Conservation (phyloP, 1,284 basidiomycete species). For the Fomes fomentarius region DNA sequence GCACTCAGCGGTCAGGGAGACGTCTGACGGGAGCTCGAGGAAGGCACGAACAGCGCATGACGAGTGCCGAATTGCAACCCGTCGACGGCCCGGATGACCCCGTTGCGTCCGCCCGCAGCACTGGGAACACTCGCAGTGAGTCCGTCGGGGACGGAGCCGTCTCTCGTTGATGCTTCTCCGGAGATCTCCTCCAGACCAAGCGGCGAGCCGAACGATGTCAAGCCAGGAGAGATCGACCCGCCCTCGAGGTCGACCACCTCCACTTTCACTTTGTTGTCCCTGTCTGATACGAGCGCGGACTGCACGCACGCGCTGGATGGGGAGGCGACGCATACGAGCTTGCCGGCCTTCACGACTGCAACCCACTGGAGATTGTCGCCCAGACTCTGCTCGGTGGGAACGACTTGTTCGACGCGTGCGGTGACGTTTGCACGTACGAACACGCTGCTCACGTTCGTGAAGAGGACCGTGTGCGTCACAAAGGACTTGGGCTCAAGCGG, state of each 20-base stretch:
- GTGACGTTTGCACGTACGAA: conserved; percentile 33
- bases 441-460: conserved; percentile 59
- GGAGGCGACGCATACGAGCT: conserved; percentile 23
- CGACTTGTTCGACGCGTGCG: too few relatives aligned
- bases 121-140: conserved; percentile 46
- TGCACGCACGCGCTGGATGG: conserved; percentile 10
- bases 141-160: conserved; percentile 51
- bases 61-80: conserved; percentile 75
- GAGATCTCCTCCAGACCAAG: conserved; percentile 41
- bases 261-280: conserved; percentile 33
- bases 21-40: conserved; percentile 54
- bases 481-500: conserved; percentile 49
- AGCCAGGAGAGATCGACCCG: conserved; percentile 47
- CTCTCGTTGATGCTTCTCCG: conserved; percentile 48
- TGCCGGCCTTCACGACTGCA: conserved; percentile 41
- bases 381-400: conserved; percentile 6
- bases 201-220: conserved; percentile 38
- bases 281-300: conserved; percentile 30
- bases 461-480: conserved; percentile 46
- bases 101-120: conserved; percentile 51
- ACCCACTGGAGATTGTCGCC: conserved; percentile 29
- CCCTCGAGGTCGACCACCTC: conserved; percentile 41
- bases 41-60: conserved; percentile 64
- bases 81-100: conserved; percentile 68
- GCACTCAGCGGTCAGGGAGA: conserved; percentile 41